A percentile compares a stretch with the other conserved stretches of the same genome.
Conservation (phyloP, 495 filamentous ascomycete species). For the Aspergillus hancockii region DNA sequence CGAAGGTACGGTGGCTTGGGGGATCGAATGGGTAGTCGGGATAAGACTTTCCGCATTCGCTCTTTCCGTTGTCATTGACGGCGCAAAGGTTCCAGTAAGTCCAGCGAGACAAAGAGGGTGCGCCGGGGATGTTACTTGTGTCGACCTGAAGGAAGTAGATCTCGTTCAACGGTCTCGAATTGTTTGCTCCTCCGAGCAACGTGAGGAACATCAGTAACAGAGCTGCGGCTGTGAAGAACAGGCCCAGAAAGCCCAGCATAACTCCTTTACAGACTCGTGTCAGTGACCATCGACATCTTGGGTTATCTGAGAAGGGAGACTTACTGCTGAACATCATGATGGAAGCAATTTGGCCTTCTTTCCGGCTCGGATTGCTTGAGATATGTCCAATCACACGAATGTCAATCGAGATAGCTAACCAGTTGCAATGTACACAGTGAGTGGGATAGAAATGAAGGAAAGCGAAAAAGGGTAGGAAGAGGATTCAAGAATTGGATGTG, state of each 20-base stretch:
- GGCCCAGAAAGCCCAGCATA: constrained; percentile 58
- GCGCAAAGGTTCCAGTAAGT: constrained; percentile 81
- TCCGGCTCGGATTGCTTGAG: neutral
- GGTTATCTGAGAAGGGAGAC: constrained; percentile 6
- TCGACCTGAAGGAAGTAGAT: constrained; percentile 82
- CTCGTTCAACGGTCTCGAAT: constrained; percentile 61
- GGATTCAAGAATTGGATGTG: constrained; percentile 5
- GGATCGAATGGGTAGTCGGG: constrained; percentile 69
- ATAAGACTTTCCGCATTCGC: constrained; percentile 53
- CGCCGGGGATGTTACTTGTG: constrained; percentile 67
- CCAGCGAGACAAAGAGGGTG: constrained; percentile 72
- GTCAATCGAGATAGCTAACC: too few relatives aligned
- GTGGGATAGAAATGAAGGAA: neutral
- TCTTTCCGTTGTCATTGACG: constrained; percentile 51
- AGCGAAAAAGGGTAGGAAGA: constrained; percentile 1
- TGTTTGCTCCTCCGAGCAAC: constrained; percentile 67
- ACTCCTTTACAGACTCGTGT: constrained; percentile 36
- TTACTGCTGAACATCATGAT: constrained; percentile 41
- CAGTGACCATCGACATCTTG: constrained; percentile 1
- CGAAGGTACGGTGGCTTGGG: constrained; percentile 56
- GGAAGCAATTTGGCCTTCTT: constrained; percentile 9
- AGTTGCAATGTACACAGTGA: constrained; percentile 1
- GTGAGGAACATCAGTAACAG: constrained; percentile 79
- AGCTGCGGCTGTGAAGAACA: constrained; percentile 74
- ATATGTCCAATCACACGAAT: too few relatives aligned